Percentiles rank a stretch among this genome's conserved stretches.
These are phyloP conservation scores for Rhynchospora pubera DNA, from an alignment of 176 grass and related monocot genomes.

Conservation along the genomic window DNA sequence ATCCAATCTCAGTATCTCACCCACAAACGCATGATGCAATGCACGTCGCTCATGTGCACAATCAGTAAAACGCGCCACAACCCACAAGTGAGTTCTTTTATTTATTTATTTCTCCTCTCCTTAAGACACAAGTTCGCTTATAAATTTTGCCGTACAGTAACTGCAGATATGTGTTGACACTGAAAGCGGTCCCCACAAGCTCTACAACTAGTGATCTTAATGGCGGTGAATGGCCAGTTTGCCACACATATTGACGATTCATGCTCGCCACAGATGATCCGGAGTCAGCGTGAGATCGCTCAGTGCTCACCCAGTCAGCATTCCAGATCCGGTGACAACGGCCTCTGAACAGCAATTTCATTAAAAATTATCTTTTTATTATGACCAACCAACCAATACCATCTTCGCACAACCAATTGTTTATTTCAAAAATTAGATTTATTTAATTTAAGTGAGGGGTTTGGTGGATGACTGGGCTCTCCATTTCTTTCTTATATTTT, in stretches of 20 bases:
- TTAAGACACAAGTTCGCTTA: background rate
- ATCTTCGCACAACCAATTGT: background rate
- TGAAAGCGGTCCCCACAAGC: background rate
- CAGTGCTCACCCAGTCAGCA: background rate
- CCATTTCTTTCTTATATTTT: background rate
- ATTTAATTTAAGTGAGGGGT: background rate
- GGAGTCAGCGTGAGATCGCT: background rate
- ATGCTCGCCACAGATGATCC: background rate
- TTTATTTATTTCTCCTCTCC: background rate
- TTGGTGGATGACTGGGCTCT: background rate
- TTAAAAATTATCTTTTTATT: background rate
- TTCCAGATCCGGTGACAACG: slow-evolving; percentile 3
- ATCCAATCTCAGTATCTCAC: background rate
- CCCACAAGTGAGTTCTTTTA: no score
- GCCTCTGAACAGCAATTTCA: background rate
- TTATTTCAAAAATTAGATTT: no score
- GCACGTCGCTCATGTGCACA: background rate
- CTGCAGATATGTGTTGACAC: background rate
- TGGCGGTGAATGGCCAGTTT: background rate
- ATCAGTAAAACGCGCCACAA: background rate
- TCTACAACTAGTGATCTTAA: background rate
- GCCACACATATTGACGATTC: background rate
- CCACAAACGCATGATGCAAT: background rate
- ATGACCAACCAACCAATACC: background rate
- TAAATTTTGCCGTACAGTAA: no score